Conservation (phyloP, 2,329 filamentous ascomycete genomes). For the Blastomyces parvus region DNA sequence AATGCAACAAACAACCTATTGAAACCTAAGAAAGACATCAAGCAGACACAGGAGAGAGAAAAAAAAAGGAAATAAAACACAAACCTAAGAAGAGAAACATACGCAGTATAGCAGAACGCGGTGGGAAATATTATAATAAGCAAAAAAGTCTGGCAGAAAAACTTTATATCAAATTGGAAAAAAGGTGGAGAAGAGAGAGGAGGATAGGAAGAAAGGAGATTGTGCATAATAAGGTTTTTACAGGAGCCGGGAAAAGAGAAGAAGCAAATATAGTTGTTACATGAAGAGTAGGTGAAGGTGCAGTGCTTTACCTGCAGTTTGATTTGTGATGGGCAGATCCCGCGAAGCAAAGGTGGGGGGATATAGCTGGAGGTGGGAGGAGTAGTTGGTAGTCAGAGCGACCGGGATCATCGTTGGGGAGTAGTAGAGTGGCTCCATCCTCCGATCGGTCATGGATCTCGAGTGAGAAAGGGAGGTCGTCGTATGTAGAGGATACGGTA, state of each 20-base stretch:
- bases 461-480: no score
- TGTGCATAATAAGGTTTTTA: not conserved
- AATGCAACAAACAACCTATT: constrained; percentile 1
- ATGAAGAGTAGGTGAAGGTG: not conserved
- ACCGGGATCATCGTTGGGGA: not conserved
- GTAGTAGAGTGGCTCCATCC: not conserved
- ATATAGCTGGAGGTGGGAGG: no score
- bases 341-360: not conserved
- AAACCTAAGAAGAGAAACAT: not conserved
- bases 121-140: not conserved
- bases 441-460: not conserved
- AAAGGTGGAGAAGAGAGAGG: not conserved
- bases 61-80: not conserved
- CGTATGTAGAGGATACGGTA: not conserved
- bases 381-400: not conserved
- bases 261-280: not conserved
- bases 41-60: not conserved
- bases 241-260: not conserved
- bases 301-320: not conserved
- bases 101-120: not conserved
- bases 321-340: not conserved
- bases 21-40: not conserved
- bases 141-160: not conserved
- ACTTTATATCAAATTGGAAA: not conserved
- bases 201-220: not conserved